phyloP scores from a whole-genome alignment of 345 rosid genomes.

The Murraya paniculata region DNA sequence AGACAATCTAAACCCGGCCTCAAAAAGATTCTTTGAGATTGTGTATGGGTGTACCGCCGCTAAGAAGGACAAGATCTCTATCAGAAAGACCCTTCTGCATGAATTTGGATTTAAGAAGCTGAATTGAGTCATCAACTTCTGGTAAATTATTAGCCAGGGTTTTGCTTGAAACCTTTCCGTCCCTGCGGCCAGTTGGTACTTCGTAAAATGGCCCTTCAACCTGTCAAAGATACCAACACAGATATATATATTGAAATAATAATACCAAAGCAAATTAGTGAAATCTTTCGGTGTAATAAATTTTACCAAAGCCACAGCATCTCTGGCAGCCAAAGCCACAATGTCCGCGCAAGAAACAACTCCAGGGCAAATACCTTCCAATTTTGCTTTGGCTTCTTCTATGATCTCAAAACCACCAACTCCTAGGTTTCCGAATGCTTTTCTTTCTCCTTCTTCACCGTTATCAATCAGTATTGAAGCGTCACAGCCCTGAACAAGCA shows the following conservation, averaged over 20 bases:
- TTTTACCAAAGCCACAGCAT: conserved; percentile 44
- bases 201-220: conserved; percentile 44
- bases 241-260: too few species aligned
- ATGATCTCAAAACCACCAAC: conserved; percentile 44
- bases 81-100: conserved; percentile 46
- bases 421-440: conserved; percentile 35
- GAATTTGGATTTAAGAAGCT: conserved; percentile 37
- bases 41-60: conserved; percentile 33
- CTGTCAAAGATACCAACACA: conserved; percentile 16
- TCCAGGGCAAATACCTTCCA: conserved; percentile 55
- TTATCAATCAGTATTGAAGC: conserved; percentile 50
- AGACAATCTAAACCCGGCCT: too few species aligned
- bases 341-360: conserved; percentile 65
- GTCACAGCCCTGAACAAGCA: conserved; percentile 56
- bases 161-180: conserved; percentile 43
- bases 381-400: conserved; percentile 41
- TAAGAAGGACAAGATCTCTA: conserved; percentile 46
- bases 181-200: conserved; percentile 66
- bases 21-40: too few species aligned
- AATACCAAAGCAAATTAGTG: neutral
- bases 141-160: conserved; percentile 37
- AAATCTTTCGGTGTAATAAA: too few species aligned
- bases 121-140: conserved; percentile 36
- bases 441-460: conserved; percentile 34
- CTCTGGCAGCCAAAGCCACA: conserved; percentile 61